phyloP scores from a whole-genome alignment of 2,329 filamentous ascomycete species.

The Penicillium sp. region DNA sequence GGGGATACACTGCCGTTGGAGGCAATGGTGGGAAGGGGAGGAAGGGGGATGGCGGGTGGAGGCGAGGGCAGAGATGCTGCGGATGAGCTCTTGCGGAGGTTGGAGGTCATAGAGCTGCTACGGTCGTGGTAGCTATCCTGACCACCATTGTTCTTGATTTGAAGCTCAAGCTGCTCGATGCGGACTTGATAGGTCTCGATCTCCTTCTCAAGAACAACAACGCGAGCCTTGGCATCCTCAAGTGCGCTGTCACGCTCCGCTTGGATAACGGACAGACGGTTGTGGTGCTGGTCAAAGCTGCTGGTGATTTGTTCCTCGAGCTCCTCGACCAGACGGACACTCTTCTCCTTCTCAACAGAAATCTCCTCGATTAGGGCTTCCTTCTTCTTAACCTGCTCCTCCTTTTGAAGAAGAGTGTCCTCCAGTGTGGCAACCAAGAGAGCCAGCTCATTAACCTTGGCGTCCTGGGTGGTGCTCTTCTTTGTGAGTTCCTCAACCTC shows the following conservation, averaged over 20 bases:
- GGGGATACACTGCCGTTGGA: conserved; percentile 55
- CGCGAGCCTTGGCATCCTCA: conserved; percentile 73
- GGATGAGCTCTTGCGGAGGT: conserved; percentile 80
- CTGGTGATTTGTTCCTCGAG: conserved; percentile 93
- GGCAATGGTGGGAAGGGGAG: conserved; percentile 72
- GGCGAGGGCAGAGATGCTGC: conserved; percentile 86
- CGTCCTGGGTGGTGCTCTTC: conserved; percentile 53
- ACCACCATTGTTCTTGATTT: conserved; percentile 43
- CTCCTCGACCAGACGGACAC: conserved; percentile 87
- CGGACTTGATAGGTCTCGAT: conserved; percentile 57
- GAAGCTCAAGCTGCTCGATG: conserved; percentile 68
- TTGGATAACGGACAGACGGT: conserved; percentile 80
- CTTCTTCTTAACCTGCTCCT: conserved; percentile 48
- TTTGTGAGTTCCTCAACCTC: conserved; percentile 41
- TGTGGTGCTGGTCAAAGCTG: conserved; percentile 94
- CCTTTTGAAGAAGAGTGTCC: conserved; percentile 46
- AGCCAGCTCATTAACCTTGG: conserved; percentile 58
- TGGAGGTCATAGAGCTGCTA: conserved; percentile 63
- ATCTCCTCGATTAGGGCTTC: conserved; percentile 52
- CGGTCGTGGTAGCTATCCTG: conserved; percentile 51
- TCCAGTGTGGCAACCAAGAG: conserved; percentile 49
- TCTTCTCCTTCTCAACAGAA: conserved; percentile 77
- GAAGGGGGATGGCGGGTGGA: conserved; percentile 92
- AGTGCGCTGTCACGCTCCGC: conserved; percentile 72
- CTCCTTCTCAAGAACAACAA: conserved; percentile 64